Conservation (phyloP, 1,284 basidiomycete genomes). For the Heterobasidion parviporum region DNA sequence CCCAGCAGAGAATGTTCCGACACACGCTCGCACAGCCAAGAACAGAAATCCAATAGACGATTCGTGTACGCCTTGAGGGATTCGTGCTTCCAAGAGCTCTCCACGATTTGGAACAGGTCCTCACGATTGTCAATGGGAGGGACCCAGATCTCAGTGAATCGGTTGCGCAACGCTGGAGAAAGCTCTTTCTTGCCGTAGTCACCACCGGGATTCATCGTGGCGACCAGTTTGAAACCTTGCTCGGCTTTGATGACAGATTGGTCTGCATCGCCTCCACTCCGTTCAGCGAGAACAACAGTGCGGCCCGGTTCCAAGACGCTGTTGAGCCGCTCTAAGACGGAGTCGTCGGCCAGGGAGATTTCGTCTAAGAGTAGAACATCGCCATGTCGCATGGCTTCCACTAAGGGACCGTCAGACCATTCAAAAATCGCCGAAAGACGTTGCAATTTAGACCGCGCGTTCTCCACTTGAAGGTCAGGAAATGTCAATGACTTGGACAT, state of each 20-base stretch:
- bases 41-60: slow-evolving; percentile 71
- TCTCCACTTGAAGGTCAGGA: slow-evolving; percentile 16
- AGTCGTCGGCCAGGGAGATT: slow-evolving; percentile 97
- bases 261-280: slow-evolving; percentile 70
- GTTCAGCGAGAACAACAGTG: slow-evolving; percentile 89
- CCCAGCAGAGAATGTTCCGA: slow-evolving; percentile 67
- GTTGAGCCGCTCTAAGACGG: slow-evolving; percentile 95
- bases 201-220: slow-evolving; percentile 99
- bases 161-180: slow-evolving; percentile 93
- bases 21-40: slow-evolving; percentile 69
- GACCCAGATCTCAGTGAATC: slow-evolving; percentile 99
- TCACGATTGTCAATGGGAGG: slow-evolving; percentile 72
- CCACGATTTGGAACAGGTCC: slow-evolving; percentile 80
- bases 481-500: slow-evolving; percentile 23
- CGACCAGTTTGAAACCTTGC: slow-evolving; percentile 79
- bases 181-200: slow-evolving; percentile 99
- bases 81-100: slow-evolving; percentile 60
- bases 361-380: slow-evolving; percentile 92
- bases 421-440: slow-evolving; percentile 78
- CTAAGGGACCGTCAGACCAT: slow-evolving; percentile 94
- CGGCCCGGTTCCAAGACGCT: slow-evolving; percentile 91
- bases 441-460: slow-evolving; percentile 36
- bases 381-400: slow-evolving; percentile 86
- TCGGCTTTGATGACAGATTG: slow-evolving; percentile 62
- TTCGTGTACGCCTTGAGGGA: slow-evolving; percentile 53